Conservation (phyloP, 805 yeast genomes). For the Nakazawaea holstii region DNA sequence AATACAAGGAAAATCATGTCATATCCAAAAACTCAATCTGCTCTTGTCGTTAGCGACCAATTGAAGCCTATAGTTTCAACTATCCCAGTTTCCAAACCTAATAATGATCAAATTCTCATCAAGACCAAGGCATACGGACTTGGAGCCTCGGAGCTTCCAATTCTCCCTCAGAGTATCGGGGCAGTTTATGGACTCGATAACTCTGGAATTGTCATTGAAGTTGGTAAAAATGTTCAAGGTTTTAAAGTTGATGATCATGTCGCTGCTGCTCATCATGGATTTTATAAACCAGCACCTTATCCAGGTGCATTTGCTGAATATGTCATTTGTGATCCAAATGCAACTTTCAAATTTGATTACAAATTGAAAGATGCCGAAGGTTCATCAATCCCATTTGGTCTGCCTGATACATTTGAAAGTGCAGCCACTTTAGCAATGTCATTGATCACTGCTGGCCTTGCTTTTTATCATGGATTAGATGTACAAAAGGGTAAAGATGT, state of each 20-base stretch:
- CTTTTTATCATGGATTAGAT: constrained; percentile 40
- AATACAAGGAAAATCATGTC: too few species aligned
- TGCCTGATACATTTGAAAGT: constrained; percentile 49
- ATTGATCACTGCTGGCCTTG: constrained; percentile 44
- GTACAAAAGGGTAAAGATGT: constrained; percentile 18
- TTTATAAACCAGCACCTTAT: constrained; percentile 29
- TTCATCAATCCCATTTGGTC: constrained; percentile 25
- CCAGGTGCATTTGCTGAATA: constrained; percentile 61
- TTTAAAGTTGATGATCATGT: constrained; percentile 50
- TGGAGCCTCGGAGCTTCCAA: background rate
- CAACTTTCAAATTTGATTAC: background rate
- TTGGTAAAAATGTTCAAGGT: constrained; percentile 37
- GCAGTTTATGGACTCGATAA: constrained; percentile 52
- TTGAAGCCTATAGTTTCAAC: background rate
- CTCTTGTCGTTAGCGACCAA: background rate
- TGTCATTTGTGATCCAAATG: constrained; percentile 19
- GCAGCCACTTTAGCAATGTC: constrained; percentile 58
- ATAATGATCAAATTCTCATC: background rate
- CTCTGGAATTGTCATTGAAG: constrained; percentile 48
- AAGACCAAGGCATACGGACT: background rate
- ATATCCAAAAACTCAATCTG: background rate
- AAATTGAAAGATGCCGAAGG: background rate
- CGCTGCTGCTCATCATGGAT: constrained; percentile 50
- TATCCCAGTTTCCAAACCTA: background rate
- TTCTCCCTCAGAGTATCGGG: background rate